Evolutionary conservation across 306 rosid genomes (phyloP), one percentile per base, ranked within the genome.

Genomic region (Cyclanthera cordifolia): DNA sequence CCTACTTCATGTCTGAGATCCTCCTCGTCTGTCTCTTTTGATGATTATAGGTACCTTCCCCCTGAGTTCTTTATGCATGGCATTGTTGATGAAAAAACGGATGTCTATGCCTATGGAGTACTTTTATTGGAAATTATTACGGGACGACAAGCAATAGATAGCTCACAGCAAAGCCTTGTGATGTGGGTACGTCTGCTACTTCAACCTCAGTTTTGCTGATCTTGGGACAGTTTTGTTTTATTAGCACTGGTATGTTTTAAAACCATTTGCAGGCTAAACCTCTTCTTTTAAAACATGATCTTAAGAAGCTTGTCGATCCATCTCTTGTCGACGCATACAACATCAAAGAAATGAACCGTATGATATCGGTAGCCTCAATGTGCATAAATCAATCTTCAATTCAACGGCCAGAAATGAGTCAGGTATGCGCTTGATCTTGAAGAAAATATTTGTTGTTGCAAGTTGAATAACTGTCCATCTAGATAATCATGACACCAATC

Each of bases 31-130:
- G 39, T 21, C 73, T 63, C 53, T 46, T 41, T 16, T 9, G 53
- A 43, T 45, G 53, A 77, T 73, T 72, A 72, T 83, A 93, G 99
- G 17, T 94, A 94, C 75, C 97, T 94, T 82, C 99, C 99, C 75
- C 99, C 99, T 4, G 99, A 94, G 83, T 90, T 85, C 84, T 90
- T 94, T 89, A 86, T 94, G 99, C 96, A 94, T 59, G 99, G 99
- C 6, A 86, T 94, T 74, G 97, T 90, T 49, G 97, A 94, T 78
- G 99, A 94, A 77, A 94, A 94, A 74, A 94, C 97, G 23, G 99
- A 94, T 72, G 95, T 94, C 45, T 94, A 77, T 74, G 95, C 99
- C 54, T 90, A 83, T 57, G 99, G 99, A 50, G 99, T 93, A 37
- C 82, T 93, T 74, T 60, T 93, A 53, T 76, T 93, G 76, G 99